These are phyloP conservation scores for Alopecurus myosuroides DNA, from an alignment of 176 grass and related monocot species.

Conservation along the genomic window DNA sequence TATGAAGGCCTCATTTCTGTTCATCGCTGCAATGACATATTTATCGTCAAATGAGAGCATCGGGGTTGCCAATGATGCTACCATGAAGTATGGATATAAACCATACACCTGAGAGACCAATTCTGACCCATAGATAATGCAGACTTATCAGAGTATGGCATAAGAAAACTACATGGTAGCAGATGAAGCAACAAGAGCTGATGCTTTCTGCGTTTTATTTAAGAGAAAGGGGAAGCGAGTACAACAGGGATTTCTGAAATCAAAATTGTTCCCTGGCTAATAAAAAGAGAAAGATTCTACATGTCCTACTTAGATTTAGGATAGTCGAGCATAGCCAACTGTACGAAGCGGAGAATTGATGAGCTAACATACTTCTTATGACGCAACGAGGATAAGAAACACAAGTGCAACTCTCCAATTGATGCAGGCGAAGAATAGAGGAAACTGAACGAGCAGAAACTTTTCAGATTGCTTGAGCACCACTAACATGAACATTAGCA, in stretches of 20 bases:
- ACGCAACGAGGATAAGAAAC: not conserved
- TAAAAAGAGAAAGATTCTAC: not conserved
- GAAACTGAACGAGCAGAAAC: not conserved
- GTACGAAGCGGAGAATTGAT: not conserved
- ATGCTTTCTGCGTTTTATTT: not conserved
- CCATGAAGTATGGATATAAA: not conserved
- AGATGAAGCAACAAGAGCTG: not conserved
- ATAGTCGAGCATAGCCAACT: not conserved
- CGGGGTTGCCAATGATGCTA: not conserved
- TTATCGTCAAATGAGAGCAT: not conserved
- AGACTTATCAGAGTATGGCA: not conserved
- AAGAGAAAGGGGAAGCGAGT: not conserved
- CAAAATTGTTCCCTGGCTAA: no score
- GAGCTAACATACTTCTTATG: not conserved
- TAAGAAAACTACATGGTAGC: not conserved
- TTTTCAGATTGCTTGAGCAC: not conserved
- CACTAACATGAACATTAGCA: conserved; percentile 1
- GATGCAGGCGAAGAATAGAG: not conserved
- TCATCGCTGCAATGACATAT: not conserved
- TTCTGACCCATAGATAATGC: not conserved
- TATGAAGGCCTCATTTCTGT: not conserved
- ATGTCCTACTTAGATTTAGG: not conserved
- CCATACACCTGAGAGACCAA: not conserved
- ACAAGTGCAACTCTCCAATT: not conserved
- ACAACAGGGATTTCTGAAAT: not conserved